Evolutionary conservation across 2,329 filamentous ascomycete genomes (phyloP), one percentile per base, ranked within the genome.

Genomic region (Fusarium sp.): DNA sequence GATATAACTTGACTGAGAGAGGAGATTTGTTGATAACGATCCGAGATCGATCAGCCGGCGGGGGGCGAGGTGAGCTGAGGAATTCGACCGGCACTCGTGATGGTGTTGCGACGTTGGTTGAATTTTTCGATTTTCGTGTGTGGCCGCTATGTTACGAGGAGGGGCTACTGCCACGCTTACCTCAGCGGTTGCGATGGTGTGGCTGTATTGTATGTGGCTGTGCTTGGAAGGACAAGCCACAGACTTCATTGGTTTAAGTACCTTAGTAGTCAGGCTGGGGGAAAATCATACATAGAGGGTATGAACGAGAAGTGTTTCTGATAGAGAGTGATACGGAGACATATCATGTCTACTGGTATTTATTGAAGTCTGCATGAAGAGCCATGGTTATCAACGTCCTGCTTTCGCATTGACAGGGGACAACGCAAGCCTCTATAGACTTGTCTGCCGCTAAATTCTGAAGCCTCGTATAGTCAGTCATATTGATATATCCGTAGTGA

Each of bases 51-150:
- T 79, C 78, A 76, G 76, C 77, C 77, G 76, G 61, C 48, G 53
- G 66, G 70, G 33, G 73, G 33, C 72, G 75, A 75, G 74, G 74
- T 73, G 67, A 73, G 69, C 76, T 74, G 70, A 71, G 73, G 72
- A 53, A 76, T 74, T 78, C 76, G 77, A 76, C 76, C 77, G 76
- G 74, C 76, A 75, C 78, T 80, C 76, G 74, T 76, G 70, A 70
- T 77, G 72, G 70, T 80, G 77, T 78, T 76, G 76, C 75, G 67
- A 75, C 72, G 58, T 60, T 62, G 68, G 74, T 74, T 72, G 77
- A 80, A 79, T 80, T 81, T 81, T 81, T 78, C 75, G 79, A 79
- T 79, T 81, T 74, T 81, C 77, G 76, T 81, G 80, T 81, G 80
- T 81, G 80, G 78, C 76, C 79, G 76, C 77, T 61, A 60, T 48